Percentiles rank a stretch among this genome's conserved stretches.
phyloP scores from a whole-genome alignment of 2,329 filamentous ascomycete species.

The Graphilbum fragrans region DNA sequence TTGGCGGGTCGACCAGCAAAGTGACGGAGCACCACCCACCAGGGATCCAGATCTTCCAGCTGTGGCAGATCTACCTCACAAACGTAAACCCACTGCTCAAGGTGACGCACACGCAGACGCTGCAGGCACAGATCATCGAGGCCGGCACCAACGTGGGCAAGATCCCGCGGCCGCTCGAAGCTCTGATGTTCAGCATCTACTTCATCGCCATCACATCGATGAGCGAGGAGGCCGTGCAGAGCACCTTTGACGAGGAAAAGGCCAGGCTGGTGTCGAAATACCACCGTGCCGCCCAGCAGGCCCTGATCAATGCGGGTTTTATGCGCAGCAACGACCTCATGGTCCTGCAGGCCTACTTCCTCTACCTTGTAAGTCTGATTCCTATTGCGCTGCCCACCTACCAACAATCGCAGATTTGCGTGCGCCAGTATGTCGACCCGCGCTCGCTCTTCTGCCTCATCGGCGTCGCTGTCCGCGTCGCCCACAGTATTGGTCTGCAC shows the following conservation, averaged over 20 bases:
- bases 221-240: slow-evolving; percentile 37
- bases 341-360: slow-evolving; percentile 53
- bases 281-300: slow-evolving; percentile 48
- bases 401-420: slow-evolving; percentile 31
- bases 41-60: slow-evolving; percentile 46
- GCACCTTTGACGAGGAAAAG: slow-evolving; percentile 41
- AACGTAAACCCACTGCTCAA: slow-evolving; percentile 60
- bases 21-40: slow-evolving; percentile 39
- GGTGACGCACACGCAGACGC: slow-evolving; percentile 52
- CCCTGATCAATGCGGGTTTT: slow-evolving; percentile 54
- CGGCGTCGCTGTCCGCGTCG: slow-evolving; percentile 54
- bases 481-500: slow-evolving; percentile 57
- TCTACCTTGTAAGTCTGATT: slow-evolving; percentile 47
- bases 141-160: slow-evolving; percentile 42
- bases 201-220: slow-evolving; percentile 46
- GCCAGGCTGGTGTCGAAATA: slow-evolving; percentile 37
- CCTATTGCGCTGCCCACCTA: slow-evolving; percentile 13
- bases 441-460: slow-evolving; percentile 48
- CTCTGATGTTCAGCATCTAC: slow-evolving; percentile 57
- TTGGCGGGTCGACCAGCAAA: slow-evolving; percentile 29
- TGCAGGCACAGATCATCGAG: slow-evolving; percentile 53
- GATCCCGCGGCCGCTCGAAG: slow-evolving; percentile 45
- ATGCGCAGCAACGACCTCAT: slow-evolving; percentile 53
- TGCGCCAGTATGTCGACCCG: slow-evolving; percentile 48
- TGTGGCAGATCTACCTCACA: slow-evolving; percentile 59